Conservation (phyloP, 352 stramenopile genomes). For the Phytophthora colocasiae region DNA sequence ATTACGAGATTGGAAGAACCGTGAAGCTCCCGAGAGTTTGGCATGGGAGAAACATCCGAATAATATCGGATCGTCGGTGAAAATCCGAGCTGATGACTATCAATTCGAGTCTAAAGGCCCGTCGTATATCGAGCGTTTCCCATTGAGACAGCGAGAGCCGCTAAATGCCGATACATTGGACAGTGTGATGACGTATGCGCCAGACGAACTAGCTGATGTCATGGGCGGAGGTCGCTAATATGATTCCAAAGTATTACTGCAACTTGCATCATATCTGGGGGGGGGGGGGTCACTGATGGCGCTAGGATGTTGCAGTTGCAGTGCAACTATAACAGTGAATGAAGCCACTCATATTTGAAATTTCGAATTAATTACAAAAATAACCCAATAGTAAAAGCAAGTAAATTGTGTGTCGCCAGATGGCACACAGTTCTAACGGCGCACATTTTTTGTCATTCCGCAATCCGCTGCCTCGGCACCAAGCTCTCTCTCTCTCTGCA, state of each 20-base stretch:
- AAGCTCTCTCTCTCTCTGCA: constrained; percentile 3
- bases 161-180: constrained; percentile 32
- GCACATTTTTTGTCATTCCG: constrained; percentile 28
- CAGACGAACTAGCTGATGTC: constrained; percentile 56
- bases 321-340: constrained; percentile 22
- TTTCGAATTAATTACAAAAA: constrained; percentile 17
- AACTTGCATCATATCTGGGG: no score
- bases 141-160: constrained; percentile 47
- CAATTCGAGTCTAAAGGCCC: constrained; percentile 56
- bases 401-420: constrained; percentile 1
- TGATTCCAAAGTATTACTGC: no score
- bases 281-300: no score
- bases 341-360: constrained; percentile 6
- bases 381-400: no score
- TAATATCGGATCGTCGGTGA: constrained; percentile 67
- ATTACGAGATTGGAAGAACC: constrained; percentile 39
- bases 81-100: constrained; percentile 63
- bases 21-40: constrained; percentile 52
- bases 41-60: constrained; percentile 68
- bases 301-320: no score
- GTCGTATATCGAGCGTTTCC: constrained; percentile 75
- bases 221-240: constrained; percentile 51
- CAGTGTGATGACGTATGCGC: constrained; percentile 36
- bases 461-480: constrained; percentile 18
- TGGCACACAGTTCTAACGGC: constrained; percentile 14